Conservation (phyloP, 805 yeast species). For the Zygosaccharomyces bisporus region DNA sequence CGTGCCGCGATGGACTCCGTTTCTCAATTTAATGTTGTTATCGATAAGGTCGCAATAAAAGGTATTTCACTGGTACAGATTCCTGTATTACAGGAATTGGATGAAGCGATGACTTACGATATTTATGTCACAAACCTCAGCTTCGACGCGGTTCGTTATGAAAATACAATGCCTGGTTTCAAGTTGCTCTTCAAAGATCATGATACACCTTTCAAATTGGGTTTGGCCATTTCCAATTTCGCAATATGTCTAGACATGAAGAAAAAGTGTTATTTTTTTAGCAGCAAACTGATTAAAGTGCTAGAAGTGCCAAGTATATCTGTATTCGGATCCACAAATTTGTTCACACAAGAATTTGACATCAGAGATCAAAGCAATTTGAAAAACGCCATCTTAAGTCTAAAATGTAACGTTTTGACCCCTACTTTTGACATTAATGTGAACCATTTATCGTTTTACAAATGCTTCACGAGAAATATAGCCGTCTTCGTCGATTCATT, state of each 20-base stretch:
- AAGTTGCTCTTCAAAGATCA: conserved; percentile 40
- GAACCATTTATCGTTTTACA: conserved; percentile 38
- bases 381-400: conserved; percentile 35
- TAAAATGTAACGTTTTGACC: conserved; percentile 42
- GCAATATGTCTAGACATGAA: conserved; percentile 32
- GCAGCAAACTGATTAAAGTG: conserved; percentile 18
- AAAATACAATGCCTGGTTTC: conserved; percentile 43
- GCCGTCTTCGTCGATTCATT: conserved; percentile 27
- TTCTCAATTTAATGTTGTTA: conserved; percentile 21
- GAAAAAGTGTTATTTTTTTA: conserved; percentile 12
- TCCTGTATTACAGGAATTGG: conserved; percentile 20
- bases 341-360: conserved; percentile 37
- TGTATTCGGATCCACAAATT: conserved; percentile 40
- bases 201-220: conserved; percentile 43
- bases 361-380: conserved; percentile 22
- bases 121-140: conserved; percentile 27
- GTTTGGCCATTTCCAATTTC: conserved; percentile 39
- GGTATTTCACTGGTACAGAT: conserved; percentile 25
- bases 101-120: conserved; percentile 23
- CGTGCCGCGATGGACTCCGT: conserved; percentile 13
- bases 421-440: conserved; percentile 45
- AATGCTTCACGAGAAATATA: conserved; percentile 31
- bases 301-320: conserved; percentile 40
- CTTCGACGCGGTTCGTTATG: conserved; percentile 30
- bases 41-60: conserved; percentile 24